phyloP scores from a whole-genome alignment of 1,284 basidiomycete genomes.

The Neolentinus lepideus region DNA sequence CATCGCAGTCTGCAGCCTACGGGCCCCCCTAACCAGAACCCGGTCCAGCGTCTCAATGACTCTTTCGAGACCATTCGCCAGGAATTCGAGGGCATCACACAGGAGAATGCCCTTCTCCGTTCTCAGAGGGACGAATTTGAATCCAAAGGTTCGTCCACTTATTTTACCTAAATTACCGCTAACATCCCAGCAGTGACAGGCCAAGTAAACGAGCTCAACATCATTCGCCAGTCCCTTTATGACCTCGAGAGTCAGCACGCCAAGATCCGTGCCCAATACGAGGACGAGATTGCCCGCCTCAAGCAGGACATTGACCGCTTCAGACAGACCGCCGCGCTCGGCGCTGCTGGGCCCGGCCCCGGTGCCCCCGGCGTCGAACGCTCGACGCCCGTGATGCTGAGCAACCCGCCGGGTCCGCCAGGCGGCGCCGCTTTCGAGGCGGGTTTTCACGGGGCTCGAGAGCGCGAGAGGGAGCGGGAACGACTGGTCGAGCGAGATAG shows the following conservation, averaged over 20 bases:
- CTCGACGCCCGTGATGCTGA: not conserved
- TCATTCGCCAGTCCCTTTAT: slow-evolving; percentile 70
- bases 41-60: slow-evolving; percentile 57
- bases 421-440: not conserved
- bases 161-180: not conserved
- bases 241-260: slow-evolving; percentile 72
- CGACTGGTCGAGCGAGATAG: not conserved
- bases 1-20: slow-evolving; percentile 62
- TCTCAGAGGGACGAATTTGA: slow-evolving; percentile 88
- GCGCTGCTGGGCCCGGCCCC: not conserved
- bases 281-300: slow-evolving; percentile 65
- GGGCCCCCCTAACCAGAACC: slow-evolving; percentile 33
- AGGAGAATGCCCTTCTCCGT: slow-evolving; percentile 65
- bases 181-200: slow-evolving; percentile 40
- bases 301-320: slow-evolving; percentile 53
- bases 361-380: not conserved
- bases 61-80: slow-evolving; percentile 79
- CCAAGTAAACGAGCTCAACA: slow-evolving; percentile 68
- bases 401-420: not conserved
- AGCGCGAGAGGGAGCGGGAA: not conserved
- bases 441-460: slow-evolving; percentile 1
- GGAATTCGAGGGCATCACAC: slow-evolving; percentile 78
- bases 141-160: slow-evolving; percentile 57
- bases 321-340: slow-evolving; percentile 21
- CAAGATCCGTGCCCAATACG: slow-evolving; percentile 68